Evolutionary conservation across 179 eudicot species (phyloP).

Genomic region (Camellia oleifera): DNA sequence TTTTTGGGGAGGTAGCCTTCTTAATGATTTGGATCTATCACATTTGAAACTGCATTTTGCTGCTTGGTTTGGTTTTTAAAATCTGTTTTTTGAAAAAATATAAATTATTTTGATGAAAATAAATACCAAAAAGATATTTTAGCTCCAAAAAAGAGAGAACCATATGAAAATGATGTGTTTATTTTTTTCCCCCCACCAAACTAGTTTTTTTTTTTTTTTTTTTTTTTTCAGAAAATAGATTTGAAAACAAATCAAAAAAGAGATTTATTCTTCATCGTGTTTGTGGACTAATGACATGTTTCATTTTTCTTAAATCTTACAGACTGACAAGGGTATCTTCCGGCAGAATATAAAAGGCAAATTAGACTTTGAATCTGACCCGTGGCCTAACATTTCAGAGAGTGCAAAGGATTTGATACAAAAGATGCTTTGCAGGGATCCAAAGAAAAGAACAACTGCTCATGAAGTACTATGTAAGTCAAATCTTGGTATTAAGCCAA

Average conservation of each 20-base stretch:
- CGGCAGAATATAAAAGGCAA: slow-evolving; percentile 74
- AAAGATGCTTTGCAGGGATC: slow-evolving; percentile 80
- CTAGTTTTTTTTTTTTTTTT: no score
- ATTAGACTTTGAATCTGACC: slow-evolving; percentile 75
- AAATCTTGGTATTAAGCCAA: background rate
- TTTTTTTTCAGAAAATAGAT: no score
- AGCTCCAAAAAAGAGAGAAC: no score
- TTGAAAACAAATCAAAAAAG: no score
- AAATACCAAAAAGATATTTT: no score
- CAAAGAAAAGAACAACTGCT: slow-evolving; percentile 63
- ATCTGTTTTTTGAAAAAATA: no score
- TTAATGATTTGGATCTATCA: background rate
- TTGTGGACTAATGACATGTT: background rate
- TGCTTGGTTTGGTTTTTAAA: no score
- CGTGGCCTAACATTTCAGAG: slow-evolving; percentile 89
- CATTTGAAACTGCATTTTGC: background rate
- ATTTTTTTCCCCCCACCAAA: no score
- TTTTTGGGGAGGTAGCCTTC: slow-evolving; percentile 74
- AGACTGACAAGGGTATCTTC: slow-evolving; percentile 88
- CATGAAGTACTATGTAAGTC: slow-evolving; percentile 84
- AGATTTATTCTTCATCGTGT: background rate
- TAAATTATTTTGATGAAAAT: no score
- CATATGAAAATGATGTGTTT: no score
- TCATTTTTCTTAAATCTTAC: slow-evolving; percentile 32
- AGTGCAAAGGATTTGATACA: slow-evolving; percentile 77